phyloP scores from a whole-genome alignment of 108 stramenopile species.

The Conticribra weissflogii region DNA sequence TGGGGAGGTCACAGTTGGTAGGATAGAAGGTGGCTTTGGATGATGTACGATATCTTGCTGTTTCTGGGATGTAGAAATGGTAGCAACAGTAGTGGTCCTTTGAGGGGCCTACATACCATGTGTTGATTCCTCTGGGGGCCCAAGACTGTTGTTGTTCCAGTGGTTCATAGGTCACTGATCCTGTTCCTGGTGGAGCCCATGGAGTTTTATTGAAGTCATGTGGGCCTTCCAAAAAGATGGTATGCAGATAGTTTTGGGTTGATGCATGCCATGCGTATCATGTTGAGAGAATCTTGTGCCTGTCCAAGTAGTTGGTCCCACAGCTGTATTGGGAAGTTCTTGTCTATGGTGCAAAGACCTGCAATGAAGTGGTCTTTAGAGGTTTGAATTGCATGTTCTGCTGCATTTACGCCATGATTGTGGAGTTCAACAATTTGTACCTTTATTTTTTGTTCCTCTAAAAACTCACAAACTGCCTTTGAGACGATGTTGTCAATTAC shows the following conservation, averaged over 20 bases:
- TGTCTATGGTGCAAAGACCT: slow-evolving; percentile 15
- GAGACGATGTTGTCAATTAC: slow-evolving; percentile 21
- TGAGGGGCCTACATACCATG: slow-evolving; percentile 26
- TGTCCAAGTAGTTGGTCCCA: slow-evolving; percentile 8
- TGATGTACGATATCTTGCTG: slow-evolving; percentile 18
- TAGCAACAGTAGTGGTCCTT: slow-evolving; percentile 30
- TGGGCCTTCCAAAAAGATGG: slow-evolving; percentile 10
- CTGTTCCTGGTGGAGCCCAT: slow-evolving; percentile 48
- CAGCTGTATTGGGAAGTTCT: slow-evolving; percentile 19
- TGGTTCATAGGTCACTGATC: slow-evolving; percentile 22
- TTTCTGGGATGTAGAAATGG: slow-evolving; percentile 22
- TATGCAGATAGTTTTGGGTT: slow-evolving; percentile 35
- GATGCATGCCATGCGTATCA: not conserved
- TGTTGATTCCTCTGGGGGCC: slow-evolving; percentile 8
- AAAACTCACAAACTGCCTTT: slow-evolving; percentile 8
- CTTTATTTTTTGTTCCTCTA: slow-evolving; percentile 1
- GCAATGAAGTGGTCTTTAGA: slow-evolving; percentile 28
- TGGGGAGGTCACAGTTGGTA: slow-evolving; percentile 4
- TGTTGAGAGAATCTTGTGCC: slow-evolving; percentile 10
- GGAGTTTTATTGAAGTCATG: slow-evolving; percentile 51
- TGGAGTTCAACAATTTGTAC: slow-evolving; percentile 28
- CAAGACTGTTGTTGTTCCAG: slow-evolving; percentile 22
- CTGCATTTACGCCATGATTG: slow-evolving; percentile 25
- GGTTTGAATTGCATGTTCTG: slow-evolving; percentile 36
- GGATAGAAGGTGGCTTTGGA: slow-evolving; percentile 7